Evolutionary conservation across 345 rosid genomes (phyloP).

Genomic region (Laguncularia racemosa): DNA sequence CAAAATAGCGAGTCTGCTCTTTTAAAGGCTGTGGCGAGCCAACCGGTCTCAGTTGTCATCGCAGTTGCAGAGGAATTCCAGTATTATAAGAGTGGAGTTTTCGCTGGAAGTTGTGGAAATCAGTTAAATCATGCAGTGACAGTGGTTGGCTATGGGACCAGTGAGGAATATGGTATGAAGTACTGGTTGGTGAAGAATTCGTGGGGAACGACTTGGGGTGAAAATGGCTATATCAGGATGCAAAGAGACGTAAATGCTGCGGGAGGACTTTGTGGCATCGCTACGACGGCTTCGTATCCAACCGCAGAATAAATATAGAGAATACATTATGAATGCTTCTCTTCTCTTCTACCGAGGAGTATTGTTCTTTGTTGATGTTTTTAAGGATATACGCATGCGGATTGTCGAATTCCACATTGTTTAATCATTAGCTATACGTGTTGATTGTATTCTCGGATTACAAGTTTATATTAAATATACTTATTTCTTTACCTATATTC

Average conservation of each 20-base stretch:
- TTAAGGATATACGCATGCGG: no score
- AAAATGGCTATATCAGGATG: neutral
- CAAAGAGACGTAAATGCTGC: constrained; percentile 12
- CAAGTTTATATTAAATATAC: no score
- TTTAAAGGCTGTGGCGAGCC: constrained; percentile 21
- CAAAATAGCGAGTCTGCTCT: constrained; percentile 12
- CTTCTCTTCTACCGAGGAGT: no score
- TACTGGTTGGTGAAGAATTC: constrained; percentile 13
- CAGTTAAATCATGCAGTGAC: constrained; percentile 10
- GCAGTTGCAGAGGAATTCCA: constrained; percentile 21
- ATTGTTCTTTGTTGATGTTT: no score
- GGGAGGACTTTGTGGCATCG: constrained; percentile 24
- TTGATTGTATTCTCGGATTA: no score
- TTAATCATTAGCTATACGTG: no score
- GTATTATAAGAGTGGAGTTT: constrained; percentile 3
- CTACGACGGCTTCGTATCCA: constrained; percentile 12
- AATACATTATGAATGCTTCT: no score
- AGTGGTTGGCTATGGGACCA: constrained; percentile 12
- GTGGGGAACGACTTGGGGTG: constrained; percentile 10
- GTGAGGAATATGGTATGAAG: constrained; percentile 3
- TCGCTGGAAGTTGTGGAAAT: constrained; percentile 7
- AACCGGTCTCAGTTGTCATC: constrained; percentile 28
- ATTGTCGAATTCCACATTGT: no score
- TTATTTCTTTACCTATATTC: no score
- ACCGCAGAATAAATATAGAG: constrained; percentile 2